Evolutionary conservation across 306 rosid species (phyloP).

Genomic region (Cicer chorassanicum): DNA sequence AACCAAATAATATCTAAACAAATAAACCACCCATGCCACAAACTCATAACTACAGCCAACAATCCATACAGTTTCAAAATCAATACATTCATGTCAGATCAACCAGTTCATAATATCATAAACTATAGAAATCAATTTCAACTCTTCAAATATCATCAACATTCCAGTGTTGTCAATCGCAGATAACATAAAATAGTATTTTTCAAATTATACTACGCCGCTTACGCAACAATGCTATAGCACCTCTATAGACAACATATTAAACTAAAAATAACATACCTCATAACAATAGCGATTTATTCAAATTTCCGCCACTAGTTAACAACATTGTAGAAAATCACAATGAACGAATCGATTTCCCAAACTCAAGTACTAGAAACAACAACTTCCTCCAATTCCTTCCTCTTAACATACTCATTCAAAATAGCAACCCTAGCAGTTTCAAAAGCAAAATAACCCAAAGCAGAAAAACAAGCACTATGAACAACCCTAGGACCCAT

Average conservation of each 20-base stretch:
- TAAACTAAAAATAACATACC: too few species aligned
- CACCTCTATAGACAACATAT: too few species aligned
- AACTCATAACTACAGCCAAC: neutral
- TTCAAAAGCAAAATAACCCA: conserved; percentile 95
- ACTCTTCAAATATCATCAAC: neutral
- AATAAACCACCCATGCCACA: neutral
- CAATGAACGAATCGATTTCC: neutral
- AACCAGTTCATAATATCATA: neutral
- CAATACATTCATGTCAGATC: neutral
- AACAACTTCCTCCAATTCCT: conserved; percentile 52
- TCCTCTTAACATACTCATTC: conserved; percentile 58
- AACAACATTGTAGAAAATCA: neutral
- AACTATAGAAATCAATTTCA: neutral
- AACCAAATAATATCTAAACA: neutral
- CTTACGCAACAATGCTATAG: neutral
- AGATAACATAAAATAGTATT: too few species aligned
- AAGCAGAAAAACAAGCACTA: conserved; percentile 87
- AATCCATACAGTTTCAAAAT: neutral
- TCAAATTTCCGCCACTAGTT: too few species aligned
- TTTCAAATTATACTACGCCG: too few species aligned
- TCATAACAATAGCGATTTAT: too few species aligned
- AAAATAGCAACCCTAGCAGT: conserved; percentile 78
- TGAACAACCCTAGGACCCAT: conserved; percentile 95
- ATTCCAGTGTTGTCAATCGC: too few species aligned
- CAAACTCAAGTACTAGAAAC: conserved; percentile 51